A percentile compares a stretch with the other conserved stretches of the same genome.
phyloP scores from a whole-genome alignment of 2,329 filamentous ascomycete genomes.

The Aspergillus pseudonomiae region DNA sequence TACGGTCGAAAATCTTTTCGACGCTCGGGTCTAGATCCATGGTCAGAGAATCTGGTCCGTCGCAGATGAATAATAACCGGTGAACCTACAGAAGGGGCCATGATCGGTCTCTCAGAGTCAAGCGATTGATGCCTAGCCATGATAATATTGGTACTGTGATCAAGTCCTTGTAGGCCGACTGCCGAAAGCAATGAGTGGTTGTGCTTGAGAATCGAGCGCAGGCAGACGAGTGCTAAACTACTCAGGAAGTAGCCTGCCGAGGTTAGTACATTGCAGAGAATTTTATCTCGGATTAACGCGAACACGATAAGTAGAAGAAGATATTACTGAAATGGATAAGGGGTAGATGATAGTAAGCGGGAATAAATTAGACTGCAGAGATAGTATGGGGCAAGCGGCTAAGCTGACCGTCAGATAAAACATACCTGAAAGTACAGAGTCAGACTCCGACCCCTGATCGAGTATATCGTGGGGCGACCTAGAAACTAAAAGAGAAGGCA shows the following conservation, averaged over 20 bases:
- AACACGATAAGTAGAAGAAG: neutral
- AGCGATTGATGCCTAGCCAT: slow-evolving; percentile 50
- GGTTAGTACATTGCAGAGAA: neutral
- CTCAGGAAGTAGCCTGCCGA: neutral
- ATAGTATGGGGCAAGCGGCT: neutral
- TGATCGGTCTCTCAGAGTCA: slow-evolving; percentile 59
- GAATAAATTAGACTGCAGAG: neutral
- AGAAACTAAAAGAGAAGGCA: neutral
- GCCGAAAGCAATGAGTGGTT: neutral
- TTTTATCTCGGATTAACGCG: neutral
- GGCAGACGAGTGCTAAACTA: neutral
- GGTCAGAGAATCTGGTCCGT: slow-evolving; percentile 9
- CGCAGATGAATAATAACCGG: slow-evolving; percentile 10
- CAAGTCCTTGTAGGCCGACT: neutral
- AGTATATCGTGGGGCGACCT: neutral
- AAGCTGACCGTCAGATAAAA: neutral
- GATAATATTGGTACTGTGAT: neutral
- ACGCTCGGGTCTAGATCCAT: slow-evolving; percentile 50
- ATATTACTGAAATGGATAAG: neutral
- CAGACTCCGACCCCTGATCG: neutral
- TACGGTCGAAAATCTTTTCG: slow-evolving; percentile 58
- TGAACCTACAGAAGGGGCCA: slow-evolving; percentile 54
- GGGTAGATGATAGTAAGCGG: slow-evolving; percentile 1
- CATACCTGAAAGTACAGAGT: slow-evolving; percentile 1
- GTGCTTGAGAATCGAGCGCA: neutral